Evolutionary conservation across 1,284 basidiomycete genomes (phyloP), one percentile per base, ranked within the genome.

Genomic region (Boletus semigastroideus): DNA sequence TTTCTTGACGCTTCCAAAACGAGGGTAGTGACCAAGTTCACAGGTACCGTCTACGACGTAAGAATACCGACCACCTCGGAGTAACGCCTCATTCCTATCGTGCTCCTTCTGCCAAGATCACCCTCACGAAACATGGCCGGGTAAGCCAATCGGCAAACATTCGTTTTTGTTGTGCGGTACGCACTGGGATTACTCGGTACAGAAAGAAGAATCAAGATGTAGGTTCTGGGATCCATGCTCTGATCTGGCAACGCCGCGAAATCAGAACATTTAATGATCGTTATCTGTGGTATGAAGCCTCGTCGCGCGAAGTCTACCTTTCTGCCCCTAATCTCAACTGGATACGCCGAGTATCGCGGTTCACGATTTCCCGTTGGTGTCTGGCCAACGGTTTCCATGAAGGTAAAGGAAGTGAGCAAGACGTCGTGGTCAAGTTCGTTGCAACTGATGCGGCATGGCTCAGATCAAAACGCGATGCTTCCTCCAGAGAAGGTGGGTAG

Each of bases 371-470:
- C 53, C 19, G 48, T 38, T 20, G 30, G 47, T 22, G 20, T 46
- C 57, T 33, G 57, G 53, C 30, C 57, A 14, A 53, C 25, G 33
- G 39, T 38, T 13, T 39, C 27, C 22, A 42, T 53, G 58, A 60
- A 53, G 42, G n/a, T n/a, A 34, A 38, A 42, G 8, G 42, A 57
- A 57, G 54, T 31, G 33, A 55, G 38, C 2, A n/a, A 3, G n/a
- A 9, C 14, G 8, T 8, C 16, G 33, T 3, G 33, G 16, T 34
- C 16, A 25, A 25, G 25, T 34, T 34, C 16, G 9, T n/a, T 34
- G 16, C 33, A n/a, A n/a, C n/a, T 34, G 16, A 9, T 34, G 16
- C 33, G 33, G 9, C 8, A 34, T 34, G 16, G 33, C 33, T 16
- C 33, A 34, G 33, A n/a, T 16, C 16, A 34, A n/a, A 34, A n/a